Evolutionary conservation across 352 stramenopile genomes (phyloP).

Genomic region (Pythium rhizo-oryzae): DNA sequence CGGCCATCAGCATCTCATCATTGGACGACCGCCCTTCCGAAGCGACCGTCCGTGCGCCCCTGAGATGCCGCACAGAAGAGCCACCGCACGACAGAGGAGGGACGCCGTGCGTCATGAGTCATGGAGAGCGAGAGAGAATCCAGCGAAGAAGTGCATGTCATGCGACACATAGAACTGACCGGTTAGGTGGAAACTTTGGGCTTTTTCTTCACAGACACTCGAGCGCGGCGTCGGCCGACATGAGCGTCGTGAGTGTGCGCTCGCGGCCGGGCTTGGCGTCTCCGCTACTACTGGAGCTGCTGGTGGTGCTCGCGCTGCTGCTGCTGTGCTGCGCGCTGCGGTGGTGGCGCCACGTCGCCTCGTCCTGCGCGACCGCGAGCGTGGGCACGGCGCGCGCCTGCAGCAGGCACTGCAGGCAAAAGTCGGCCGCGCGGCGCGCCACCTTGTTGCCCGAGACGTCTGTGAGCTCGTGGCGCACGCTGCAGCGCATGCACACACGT

Average conservation of each 20-base stretch:
- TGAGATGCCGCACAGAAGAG: background rate
- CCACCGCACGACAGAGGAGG: background rate
- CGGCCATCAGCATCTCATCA: too few species aligned
- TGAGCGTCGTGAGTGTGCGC: slow-evolving; percentile 14
- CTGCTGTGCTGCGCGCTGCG: background rate
- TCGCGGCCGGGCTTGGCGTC: background rate
- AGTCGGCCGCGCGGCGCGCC: background rate
- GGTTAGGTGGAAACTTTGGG: too few species aligned
- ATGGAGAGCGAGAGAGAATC: too few species aligned
- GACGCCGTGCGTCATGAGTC: background rate
- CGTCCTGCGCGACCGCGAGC: background rate
- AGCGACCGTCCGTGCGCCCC: too few species aligned
- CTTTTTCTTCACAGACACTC: slow-evolving; percentile 1
- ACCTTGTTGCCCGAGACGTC: background rate
- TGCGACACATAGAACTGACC: background rate
- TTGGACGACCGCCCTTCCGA: too few species aligned
- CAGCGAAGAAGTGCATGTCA: background rate
- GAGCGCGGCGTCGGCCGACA: slow-evolving; percentile 1
- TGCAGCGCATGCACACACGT: slow-evolving; percentile 20
- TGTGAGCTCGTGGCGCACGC: slow-evolving; percentile 10
- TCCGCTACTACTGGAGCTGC: background rate
- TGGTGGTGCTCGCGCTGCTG: background rate
- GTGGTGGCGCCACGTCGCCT: background rate
- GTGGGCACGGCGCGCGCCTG: background rate
- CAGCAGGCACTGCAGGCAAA: slow-evolving; percentile 10